Conservation (phyloP, 306 rosid species). For the Gastrolobium bilobum region DNA sequence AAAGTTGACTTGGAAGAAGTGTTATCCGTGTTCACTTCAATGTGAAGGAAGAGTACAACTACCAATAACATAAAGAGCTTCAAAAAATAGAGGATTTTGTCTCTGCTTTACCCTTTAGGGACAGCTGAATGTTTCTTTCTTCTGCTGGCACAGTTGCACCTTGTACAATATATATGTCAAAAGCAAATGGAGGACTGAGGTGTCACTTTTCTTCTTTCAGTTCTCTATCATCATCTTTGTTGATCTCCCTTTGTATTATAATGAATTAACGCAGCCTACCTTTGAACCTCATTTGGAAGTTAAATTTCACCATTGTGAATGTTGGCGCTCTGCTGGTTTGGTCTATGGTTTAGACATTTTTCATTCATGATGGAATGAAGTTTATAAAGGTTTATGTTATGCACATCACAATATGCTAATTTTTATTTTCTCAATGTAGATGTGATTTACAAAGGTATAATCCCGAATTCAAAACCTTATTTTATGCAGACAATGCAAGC, state of each 20-base stretch:
- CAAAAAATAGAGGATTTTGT: constrained; percentile 1
- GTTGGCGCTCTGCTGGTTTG: neutral
- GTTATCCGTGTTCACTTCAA: constrained; percentile 8
- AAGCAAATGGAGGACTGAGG: constrained; percentile 37
- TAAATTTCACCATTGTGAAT: neutral
- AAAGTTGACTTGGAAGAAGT: constrained; percentile 30
- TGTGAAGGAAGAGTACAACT: constrained; percentile 37
- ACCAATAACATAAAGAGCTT: constrained; percentile 8
- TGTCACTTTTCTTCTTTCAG: constrained; percentile 30
- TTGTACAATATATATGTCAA: constrained; percentile 33
- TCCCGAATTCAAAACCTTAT: too few relatives aligned
- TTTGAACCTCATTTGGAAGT: constrained; percentile 36
- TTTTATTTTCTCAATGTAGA: too few relatives aligned
- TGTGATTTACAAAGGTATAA: too few relatives aligned
- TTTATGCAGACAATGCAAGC: too few relatives aligned
- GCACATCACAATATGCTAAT: neutral
- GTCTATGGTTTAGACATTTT: neutral
- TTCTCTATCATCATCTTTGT: constrained; percentile 1
- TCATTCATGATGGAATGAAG: neutral
- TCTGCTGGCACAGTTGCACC: constrained; percentile 20
- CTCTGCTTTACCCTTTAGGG: constrained; percentile 10
- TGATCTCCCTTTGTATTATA: constrained; percentile 8
- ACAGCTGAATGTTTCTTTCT: constrained; percentile 28
- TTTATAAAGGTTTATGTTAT: neutral
- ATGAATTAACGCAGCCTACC: neutral